Percentiles rank a stretch among this genome's conserved stretches.
These are phyloP conservation scores for Ophiostoma himal-ulmi DNA, from an alignment of 2,329 filamentous ascomycete genomes.

Conservation along the genomic window DNA sequence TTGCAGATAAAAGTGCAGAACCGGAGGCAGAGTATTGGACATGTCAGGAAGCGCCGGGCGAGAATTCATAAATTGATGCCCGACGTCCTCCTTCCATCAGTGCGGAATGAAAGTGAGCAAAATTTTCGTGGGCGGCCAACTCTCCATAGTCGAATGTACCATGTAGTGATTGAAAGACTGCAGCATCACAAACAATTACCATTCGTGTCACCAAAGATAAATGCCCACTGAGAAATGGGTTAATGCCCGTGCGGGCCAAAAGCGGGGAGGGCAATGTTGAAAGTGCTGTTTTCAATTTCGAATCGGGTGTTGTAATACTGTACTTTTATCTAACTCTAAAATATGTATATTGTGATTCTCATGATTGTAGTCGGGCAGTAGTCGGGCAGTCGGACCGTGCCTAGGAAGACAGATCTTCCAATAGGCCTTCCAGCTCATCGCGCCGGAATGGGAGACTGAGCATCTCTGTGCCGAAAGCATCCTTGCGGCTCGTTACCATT, in stretches of 20 bases:
- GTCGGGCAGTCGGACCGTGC: no score
- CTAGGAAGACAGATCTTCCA: slow-evolving; percentile 63
- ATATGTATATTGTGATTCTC: not conserved
- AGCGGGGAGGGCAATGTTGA: not conserved
- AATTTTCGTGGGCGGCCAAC: no score
- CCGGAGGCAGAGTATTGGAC: not conserved
- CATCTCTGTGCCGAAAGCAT: slow-evolving; percentile 77
- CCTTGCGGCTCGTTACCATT: slow-evolving; percentile 86
- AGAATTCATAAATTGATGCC: not conserved
- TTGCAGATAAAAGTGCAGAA: not conserved
- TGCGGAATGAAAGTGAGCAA: no score
- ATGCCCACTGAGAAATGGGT: not conserved
- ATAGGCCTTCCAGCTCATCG: slow-evolving; percentile 80
- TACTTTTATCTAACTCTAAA: not conserved
- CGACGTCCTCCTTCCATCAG: not conserved
- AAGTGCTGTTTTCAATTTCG: not conserved
- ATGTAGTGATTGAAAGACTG: no score
- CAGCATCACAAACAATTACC: not conserved
- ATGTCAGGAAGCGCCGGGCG: not conserved
- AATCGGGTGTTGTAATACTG: not conserved
- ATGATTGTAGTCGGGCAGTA: not conserved
- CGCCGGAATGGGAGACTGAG: slow-evolving; percentile 78
- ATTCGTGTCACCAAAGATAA: not conserved
- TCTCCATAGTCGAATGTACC: no score
- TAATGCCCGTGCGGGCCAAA: no score